phyloP scores from a whole-genome alignment of 257 asterid genomes.

The Rhazya stricta region DNA sequence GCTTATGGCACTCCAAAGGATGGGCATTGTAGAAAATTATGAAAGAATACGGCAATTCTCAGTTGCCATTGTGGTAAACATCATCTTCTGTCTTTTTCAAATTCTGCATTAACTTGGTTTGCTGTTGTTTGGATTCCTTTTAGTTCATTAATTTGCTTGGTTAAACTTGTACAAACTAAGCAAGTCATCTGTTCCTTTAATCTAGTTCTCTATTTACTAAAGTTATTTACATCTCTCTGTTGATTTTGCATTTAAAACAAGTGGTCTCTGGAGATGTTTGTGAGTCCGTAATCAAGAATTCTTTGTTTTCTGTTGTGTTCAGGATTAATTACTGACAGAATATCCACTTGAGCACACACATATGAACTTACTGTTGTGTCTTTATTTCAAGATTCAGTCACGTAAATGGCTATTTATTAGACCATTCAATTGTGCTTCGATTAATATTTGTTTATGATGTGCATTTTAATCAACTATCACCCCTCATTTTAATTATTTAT shows the following conservation, averaged over 20 bases:
- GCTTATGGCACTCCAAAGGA: conserved; percentile 99
- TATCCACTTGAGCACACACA: neutral
- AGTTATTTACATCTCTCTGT: neutral
- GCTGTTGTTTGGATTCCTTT: neutral
- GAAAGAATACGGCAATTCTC: conserved; percentile 84
- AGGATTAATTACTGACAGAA: neutral
- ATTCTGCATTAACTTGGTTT: neutral
- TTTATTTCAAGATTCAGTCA: neutral
- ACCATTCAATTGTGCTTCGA: neutral
- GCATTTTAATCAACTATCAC: neutral
- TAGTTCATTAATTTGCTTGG: neutral
- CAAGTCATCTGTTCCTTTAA: neutral
- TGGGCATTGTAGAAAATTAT: conserved; percentile 94
- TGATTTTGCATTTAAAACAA: neutral
- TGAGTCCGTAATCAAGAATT: neutral
- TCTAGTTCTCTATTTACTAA: neutral
- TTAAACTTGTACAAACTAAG: neutral
- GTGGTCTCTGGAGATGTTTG: neutral
- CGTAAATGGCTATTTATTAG: neutral
- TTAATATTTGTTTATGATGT: neutral
- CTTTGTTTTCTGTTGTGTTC: neutral
- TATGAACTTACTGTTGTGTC: neutral
- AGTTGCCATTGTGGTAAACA: conserved; percentile 88
- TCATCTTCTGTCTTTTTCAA: neutral
- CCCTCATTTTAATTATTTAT: conserved; percentile 9